Evolutionary conservation across 1,284 basidiomycete species (phyloP).

Genomic region (Ceratobasidium papillatum): DNA sequence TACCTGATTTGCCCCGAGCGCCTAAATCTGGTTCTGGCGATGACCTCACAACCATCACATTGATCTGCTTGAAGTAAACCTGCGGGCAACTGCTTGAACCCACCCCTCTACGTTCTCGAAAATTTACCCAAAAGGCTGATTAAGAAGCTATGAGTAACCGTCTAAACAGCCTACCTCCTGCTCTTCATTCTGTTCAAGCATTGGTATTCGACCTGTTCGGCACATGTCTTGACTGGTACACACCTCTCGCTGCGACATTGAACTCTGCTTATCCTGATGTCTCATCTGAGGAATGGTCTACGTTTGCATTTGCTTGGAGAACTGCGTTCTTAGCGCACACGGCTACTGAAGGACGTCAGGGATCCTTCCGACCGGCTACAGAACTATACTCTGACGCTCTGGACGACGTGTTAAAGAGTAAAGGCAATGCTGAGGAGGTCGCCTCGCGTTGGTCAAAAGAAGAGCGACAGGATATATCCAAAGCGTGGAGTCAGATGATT

Average conservation of each 20-base stretch:
- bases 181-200: constrained; percentile 42
- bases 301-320: constrained; percentile 44
- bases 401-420: constrained; percentile 37
- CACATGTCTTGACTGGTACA: constrained; percentile 50
- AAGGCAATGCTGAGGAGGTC: constrained; percentile 21
- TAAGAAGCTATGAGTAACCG: constrained; percentile 1
- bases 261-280: constrained; percentile 30
- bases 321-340: constrained; percentile 35
- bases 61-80: too few relatives aligned
- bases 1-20: background rate
- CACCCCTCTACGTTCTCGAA: too few relatives aligned
- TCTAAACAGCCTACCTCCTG: constrained; percentile 19
- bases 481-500: constrained; percentile 35
- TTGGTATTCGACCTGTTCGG: constrained; percentile 50
- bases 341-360: constrained; percentile 17
- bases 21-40: constrained; percentile 1
- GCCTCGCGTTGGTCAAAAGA: constrained; percentile 19
- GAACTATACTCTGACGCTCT: constrained; percentile 42
- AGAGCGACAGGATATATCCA: constrained; percentile 25
- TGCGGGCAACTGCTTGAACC: too few relatives aligned
- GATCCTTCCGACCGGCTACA: constrained; percentile 28
- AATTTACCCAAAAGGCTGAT: too few relatives aligned
- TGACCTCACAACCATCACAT: background rate
- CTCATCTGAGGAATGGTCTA: constrained; percentile 17
- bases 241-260: constrained; percentile 41